Conservation (phyloP, 441 rosid species). For the Biscutella laevigata region DNA sequence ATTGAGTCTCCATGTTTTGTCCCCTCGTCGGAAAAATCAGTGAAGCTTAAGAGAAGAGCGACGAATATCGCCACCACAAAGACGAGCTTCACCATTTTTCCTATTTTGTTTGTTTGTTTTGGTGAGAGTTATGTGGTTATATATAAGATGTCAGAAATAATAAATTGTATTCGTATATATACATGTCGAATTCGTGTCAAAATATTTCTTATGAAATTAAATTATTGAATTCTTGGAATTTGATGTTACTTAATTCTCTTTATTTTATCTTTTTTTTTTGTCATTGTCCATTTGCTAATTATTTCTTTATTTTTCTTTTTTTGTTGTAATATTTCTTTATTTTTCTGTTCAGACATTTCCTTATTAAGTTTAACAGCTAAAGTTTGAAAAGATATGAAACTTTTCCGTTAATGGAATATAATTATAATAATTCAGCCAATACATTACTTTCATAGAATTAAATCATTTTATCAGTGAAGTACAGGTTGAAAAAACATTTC, state of each 20-base stretch:
- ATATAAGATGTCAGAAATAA: slow-evolving; percentile 16
- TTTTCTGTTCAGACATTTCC: background rate
- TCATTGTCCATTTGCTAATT: too few relatives aligned
- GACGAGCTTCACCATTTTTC: slow-evolving; percentile 7
- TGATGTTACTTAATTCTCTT: background rate
- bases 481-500: too few relatives aligned
- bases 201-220: background rate
- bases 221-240: slow-evolving; percentile 6
- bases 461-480: too few relatives aligned
- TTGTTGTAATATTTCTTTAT: too few relatives aligned
- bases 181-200: slow-evolving; percentile 21
- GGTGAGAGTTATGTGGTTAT: slow-evolving; percentile 14
- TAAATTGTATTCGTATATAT: background rate
- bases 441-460: too few relatives aligned
- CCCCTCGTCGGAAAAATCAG: background rate
- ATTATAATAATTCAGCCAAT: too few relatives aligned
- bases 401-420: too few relatives aligned
- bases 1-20: slow-evolving; percentile 18
- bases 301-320: too few relatives aligned
- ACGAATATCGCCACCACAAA: slow-evolving; percentile 1
- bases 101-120: background rate
- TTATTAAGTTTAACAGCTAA: too few relatives aligned
- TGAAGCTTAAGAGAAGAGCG: background rate
- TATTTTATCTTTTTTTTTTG: background rate
- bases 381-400: too few relatives aligned